These are phyloP conservation scores for Triangularia verruculosa DNA, from an alignment of 2,329 filamentous ascomycete species.

Conservation along the genomic window DNA sequence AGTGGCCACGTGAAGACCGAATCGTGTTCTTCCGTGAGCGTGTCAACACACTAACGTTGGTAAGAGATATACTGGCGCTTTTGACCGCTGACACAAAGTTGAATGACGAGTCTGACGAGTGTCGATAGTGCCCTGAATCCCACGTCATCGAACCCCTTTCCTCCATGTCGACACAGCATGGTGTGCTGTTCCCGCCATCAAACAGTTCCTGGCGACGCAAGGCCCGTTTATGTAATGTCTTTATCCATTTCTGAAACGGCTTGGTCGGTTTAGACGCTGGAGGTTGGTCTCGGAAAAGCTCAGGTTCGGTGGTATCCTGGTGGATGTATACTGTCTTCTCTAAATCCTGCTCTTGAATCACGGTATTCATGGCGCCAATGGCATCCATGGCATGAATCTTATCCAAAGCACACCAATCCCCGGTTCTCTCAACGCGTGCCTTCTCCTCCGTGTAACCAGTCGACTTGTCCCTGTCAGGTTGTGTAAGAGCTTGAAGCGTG, in stretches of 20 bases:
- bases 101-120: conserved; percentile 71
- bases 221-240: conserved; percentile 60
- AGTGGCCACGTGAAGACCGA: conserved; percentile 54
- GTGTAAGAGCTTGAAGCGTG: background rate
- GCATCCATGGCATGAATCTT: background rate
- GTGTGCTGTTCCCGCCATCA: conserved; percentile 27
- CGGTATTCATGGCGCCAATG: conserved; percentile 8
- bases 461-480: background rate
- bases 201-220: conserved; percentile 37
- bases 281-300: background rate
- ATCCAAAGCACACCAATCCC: conserved; percentile 18
- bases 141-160: conserved; percentile 26
- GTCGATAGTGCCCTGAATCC: conserved; percentile 40
- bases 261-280: conserved; percentile 23
- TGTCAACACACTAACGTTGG: conserved; percentile 66
- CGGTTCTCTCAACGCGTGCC: background rate
- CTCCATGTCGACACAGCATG: conserved; percentile 35
- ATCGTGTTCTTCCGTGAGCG: conserved; percentile 54
- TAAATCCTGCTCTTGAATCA: conserved; percentile 19
- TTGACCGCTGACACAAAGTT: conserved; percentile 77
- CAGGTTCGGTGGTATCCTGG: background rate
- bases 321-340: conserved; percentile 17
- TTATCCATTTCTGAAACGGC: conserved; percentile 73
- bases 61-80: conserved; percentile 75
- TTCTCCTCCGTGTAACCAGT: background rate